These are phyloP conservation scores for Viola odorata DNA, from an alignment of 345 rosid genomes.

Conservation along the genomic window DNA sequence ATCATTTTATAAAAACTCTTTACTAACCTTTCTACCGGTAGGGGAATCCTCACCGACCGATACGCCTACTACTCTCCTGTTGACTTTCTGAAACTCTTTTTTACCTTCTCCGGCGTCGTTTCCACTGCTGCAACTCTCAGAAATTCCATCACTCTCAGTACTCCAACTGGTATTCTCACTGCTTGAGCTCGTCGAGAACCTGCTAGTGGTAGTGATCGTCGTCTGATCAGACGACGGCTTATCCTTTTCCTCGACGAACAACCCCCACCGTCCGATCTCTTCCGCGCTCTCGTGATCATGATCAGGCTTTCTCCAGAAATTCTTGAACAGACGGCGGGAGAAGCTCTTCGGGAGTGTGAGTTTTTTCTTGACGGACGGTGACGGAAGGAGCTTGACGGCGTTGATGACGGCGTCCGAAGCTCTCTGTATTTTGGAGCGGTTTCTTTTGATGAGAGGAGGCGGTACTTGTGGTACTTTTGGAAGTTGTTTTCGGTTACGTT, in stretches of 20 bases:
- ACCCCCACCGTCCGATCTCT: constrained; percentile 43
- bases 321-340: constrained; percentile 43
- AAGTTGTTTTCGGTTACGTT: constrained; percentile 6
- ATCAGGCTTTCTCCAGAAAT: constrained; percentile 44
- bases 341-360: constrained; percentile 36
- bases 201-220: neutral
- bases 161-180: constrained; percentile 16
- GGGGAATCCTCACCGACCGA: constrained; percentile 43
- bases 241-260: constrained; percentile 34
- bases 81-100: constrained; percentile 18
- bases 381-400: constrained; percentile 57
- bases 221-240: constrained; percentile 33
- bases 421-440: constrained; percentile 43
- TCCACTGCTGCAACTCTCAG: constrained; percentile 18
- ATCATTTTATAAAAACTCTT: neutral
- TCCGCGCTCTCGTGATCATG: neutral
- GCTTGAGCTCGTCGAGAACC: constrained; percentile 23
- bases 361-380: constrained; percentile 23
- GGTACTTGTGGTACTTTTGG: constrained; percentile 24
- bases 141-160: constrained; percentile 38
- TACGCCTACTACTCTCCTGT: constrained; percentile 28
- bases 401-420: constrained; percentile 55
- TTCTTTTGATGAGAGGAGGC: constrained; percentile 36
- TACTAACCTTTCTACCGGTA: constrained; percentile 42
- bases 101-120: constrained; percentile 33